Conservation (phyloP, 768 basidiomycete species). For the Pulveroboletus sp. region DNA sequence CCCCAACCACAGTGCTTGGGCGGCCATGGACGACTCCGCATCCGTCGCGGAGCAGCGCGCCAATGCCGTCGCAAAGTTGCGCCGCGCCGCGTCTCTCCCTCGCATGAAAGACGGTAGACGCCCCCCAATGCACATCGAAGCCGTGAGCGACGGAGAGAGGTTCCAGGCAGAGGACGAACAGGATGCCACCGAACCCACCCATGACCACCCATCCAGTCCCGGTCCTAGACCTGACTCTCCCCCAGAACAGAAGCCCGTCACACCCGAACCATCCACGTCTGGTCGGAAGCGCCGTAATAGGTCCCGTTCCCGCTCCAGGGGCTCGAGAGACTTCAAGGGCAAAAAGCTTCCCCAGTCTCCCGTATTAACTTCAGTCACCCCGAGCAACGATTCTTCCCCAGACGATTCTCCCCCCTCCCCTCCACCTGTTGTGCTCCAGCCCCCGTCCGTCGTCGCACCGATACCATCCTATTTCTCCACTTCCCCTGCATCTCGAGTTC, state of each 20-base stretch:
- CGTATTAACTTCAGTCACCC: slow-evolving; percentile 39
- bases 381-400: slow-evolving; percentile 67
- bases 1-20: not conserved
- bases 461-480: slow-evolving; percentile 52
- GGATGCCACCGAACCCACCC: slow-evolving; percentile 4
- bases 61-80: slow-evolving; percentile 83
- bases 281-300: slow-evolving; percentile 63
- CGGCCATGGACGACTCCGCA: slow-evolving; percentile 34
- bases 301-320: slow-evolving; percentile 56
- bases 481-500: slow-evolving; percentile 38
- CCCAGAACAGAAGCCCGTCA: slow-evolving; percentile 25
- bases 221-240: slow-evolving; percentile 26
- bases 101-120: slow-evolving; percentile 87
- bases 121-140: slow-evolving; percentile 81
- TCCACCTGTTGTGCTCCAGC: slow-evolving; percentile 20
- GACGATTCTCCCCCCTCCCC: slow-evolving; percentile 43
- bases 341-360: slow-evolving; percentile 51
- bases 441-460: slow-evolving; percentile 40
- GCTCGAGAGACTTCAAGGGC: slow-evolving; percentile 68
- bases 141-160: slow-evolving; percentile 78
- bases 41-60: slow-evolving; percentile 75
- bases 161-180: slow-evolving; percentile 36
- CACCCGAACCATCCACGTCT: slow-evolving; percentile 41
- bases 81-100: slow-evolving; percentile 86
- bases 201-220: slow-evolving; percentile 11